phyloP scores from a whole-genome alignment of 371 early-diverging fungal genomes.

The Mucor piriformis region DNA sequence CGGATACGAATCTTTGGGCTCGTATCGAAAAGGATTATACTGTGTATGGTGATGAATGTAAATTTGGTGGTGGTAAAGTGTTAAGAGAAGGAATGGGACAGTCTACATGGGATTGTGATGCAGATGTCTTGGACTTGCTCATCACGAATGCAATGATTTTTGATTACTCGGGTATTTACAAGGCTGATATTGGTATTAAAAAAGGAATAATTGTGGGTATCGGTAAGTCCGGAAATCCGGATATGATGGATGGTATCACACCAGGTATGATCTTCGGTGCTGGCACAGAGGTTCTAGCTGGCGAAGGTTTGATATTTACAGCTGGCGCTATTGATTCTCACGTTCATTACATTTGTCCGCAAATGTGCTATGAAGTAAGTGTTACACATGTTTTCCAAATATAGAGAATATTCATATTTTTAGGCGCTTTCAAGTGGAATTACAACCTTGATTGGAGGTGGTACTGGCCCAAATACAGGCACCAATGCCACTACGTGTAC shows the following conservation, averaged over 20 bases:
- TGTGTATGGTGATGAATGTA: conserved; percentile 90
- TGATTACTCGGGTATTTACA: conserved; percentile 94
- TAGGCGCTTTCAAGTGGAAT: conserved; percentile 82
- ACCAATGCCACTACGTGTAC: conserved; percentile 95
- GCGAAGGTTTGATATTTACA: conserved; percentile 88
- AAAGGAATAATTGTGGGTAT: conserved; percentile 83
- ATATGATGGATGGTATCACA: conserved; percentile 91
- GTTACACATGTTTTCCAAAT: neutral
- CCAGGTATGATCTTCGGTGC: conserved; percentile 88
- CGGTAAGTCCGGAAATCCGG: conserved; percentile 97
- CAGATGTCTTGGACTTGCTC: conserved; percentile 83
- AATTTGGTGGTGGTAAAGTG: conserved; percentile 86
- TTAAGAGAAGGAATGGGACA: conserved; percentile 95
- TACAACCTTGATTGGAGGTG: conserved; percentile 93
- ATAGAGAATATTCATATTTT: neutral
- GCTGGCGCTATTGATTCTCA: conserved; percentile 94
- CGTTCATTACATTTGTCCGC: conserved; percentile 92
- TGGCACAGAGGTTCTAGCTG: conserved; percentile 88
- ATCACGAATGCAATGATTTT: conserved; percentile 92
- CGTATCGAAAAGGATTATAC: conserved; percentile 90
- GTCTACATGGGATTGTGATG: conserved; percentile 59
- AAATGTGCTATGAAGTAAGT: conserved; percentile 74
- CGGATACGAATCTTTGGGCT: conserved; percentile 81
- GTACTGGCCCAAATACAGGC: conserved; percentile 94
- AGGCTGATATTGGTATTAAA: conserved; percentile 95